Evolutionary conservation across 169 alveolate species (phyloP).

Genomic region (Ichthyophthirius multifiliis): DNA sequence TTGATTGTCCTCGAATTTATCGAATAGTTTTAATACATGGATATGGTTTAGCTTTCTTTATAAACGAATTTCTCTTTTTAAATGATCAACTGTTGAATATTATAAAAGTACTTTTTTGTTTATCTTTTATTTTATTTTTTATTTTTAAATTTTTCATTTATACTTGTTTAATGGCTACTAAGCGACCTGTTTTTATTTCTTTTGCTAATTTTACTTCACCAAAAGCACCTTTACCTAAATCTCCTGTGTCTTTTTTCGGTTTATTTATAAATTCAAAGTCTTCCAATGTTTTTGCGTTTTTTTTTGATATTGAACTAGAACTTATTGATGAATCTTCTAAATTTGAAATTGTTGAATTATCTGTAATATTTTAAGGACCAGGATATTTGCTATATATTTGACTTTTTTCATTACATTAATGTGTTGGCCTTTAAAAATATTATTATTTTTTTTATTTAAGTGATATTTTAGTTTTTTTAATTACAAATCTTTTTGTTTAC

Average conservation of each 20-base stretch:
- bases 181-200: not conserved
- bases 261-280: constrained; percentile 25
- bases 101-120: too few species aligned
- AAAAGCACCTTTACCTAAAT: constrained; percentile 36
- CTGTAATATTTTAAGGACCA: too few species aligned
- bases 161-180: constrained; percentile 53
- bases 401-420: too few species aligned
- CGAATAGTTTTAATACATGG: constrained; percentile 60
- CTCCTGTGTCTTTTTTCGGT: constrained; percentile 10
- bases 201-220: constrained; percentile 37
- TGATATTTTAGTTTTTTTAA: not conserved
- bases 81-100: constrained; percentile 45
- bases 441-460: not conserved
- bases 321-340: too few species aligned
- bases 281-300: not conserved
- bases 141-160: too few species aligned
- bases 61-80: constrained; percentile 80
- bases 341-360: too few species aligned
- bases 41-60: constrained; percentile 73
- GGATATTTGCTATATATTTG: too few species aligned
- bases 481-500: constrained; percentile 27
- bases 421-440: not conserved
- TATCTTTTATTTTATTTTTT: too few species aligned
- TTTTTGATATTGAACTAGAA: not conserved
- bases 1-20: constrained; percentile 70